Conservation (phyloP, 2,329 filamentous ascomycete genomes). For the Kalmusia sp. region DNA sequence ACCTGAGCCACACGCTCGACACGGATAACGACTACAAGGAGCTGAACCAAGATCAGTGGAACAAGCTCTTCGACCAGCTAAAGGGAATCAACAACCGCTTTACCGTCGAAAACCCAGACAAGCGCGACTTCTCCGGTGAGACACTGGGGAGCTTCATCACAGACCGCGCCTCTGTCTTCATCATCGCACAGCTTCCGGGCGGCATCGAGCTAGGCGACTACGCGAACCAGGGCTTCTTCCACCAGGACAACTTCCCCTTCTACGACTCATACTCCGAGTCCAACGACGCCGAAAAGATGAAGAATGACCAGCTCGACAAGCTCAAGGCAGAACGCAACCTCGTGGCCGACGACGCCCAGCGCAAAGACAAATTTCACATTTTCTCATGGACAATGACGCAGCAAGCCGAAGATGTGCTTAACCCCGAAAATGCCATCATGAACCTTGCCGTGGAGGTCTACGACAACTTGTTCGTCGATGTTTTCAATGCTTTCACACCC, state of each 20-base stretch:
- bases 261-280: constrained; percentile 48
- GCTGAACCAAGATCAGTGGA: constrained; percentile 50
- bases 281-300: constrained; percentile 40
- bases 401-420: constrained; percentile 40
- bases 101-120: constrained; percentile 27
- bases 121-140: constrained; percentile 39
- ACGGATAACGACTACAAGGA: constrained; percentile 48
- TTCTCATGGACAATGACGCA: constrained; percentile 49
- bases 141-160: constrained; percentile 48
- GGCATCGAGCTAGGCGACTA: constrained; percentile 38
- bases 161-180: constrained; percentile 43
- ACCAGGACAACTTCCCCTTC: constrained; percentile 39
- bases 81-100: constrained; percentile 51
- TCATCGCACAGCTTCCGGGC: constrained; percentile 41
- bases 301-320: constrained; percentile 47
- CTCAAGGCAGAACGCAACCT: constrained; percentile 40
- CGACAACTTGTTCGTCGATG: constrained; percentile 40
- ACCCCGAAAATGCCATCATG: constrained; percentile 41
- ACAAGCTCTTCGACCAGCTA: constrained; percentile 53
- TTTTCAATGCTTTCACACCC: constrained; percentile 42
- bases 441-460: constrained; percentile 39
- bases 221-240: constrained; percentile 45
- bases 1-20: constrained; percentile 55
- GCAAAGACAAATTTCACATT: constrained; percentile 44
- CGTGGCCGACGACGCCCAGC: constrained; percentile 22